Base-by-base conservation (phyloP, 768 basidiomycete genomes). In the Kwoniella europaea region DNA sequence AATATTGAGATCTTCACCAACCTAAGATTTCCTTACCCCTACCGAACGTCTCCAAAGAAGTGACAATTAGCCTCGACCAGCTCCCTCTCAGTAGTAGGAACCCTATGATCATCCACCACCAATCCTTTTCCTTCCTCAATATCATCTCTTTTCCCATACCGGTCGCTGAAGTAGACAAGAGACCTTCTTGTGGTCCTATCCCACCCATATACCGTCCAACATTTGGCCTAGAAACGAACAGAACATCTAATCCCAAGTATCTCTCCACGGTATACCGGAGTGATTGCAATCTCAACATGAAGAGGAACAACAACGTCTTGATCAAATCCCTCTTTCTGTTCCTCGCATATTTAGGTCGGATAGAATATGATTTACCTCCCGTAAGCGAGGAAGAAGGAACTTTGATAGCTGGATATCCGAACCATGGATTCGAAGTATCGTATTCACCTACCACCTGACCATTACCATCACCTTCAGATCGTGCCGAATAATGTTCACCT, bases 251-350 rank as follows among this genome's bases (percentile, higher is more conserved):
- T 2, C 76, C 74, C 15, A 82, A 52, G 2, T 58, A 41, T 24
- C 76, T 44, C 56, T 82, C 81, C 6, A 80, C 16, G 20, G 67
- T 64, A 41, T 76, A 75, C 20, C 82, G 65, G 46, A 69, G 59
- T 0, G 72, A 63, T 54, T 79, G 80, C 3, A 83, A 42, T 13
- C 82, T 67, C 35, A 83, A 67, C 50, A 83, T 71, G 62, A 82
- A 82, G 1, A 83, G 73, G 68, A 82, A 82, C 2, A 82, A 53
- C 7, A 83, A 69, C 0, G 82, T 82, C 60, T 82, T 83, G 65
- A 79, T 74, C 24, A 83, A 72, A 69, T 83, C 82, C 1, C 82
- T 72, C 64, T 83, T 82, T 10, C 82, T 57, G 50, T 76, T 76
- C 35, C 80, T 72, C 1, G 74, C 58, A 57, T 82, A 80, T 12